Evolutionary conservation across 2,329 filamentous ascomycete species (phyloP).

Genomic region (Colletotrichum sp.): DNA sequence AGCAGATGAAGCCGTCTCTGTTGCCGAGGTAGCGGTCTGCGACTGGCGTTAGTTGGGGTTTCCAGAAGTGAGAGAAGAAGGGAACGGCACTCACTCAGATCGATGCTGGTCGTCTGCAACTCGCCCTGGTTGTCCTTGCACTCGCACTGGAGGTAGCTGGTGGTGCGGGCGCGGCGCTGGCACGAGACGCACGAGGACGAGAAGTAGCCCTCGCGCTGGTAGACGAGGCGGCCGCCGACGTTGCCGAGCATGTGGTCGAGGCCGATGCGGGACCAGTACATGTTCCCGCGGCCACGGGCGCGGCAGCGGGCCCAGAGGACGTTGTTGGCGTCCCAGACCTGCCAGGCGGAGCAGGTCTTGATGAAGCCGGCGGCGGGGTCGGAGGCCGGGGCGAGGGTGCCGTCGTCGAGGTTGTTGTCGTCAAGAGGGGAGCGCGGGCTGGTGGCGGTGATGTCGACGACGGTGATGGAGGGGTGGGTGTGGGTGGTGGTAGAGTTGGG

Average conservation of each 20-base stretch:
- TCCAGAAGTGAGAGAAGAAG: background rate
- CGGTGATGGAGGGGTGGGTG: background rate
- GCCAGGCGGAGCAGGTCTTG: background rate
- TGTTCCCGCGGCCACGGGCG: background rate
- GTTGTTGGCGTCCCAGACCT: background rate
- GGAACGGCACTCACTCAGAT: background rate
- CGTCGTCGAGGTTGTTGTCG: background rate
- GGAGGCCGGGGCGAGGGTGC: background rate
- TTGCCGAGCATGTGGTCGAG: conserved; percentile 11
- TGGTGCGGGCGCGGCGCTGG: background rate
- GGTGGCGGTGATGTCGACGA: background rate
- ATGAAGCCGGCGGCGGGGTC: background rate
- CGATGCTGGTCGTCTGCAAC: background rate
- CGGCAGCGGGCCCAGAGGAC: background rate
- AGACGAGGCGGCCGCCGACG: background rate
- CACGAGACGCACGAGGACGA: background rate
- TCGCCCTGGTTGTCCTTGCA: background rate
- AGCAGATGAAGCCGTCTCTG: background rate
- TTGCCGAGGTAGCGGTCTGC: background rate
- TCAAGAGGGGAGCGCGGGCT: background rate
- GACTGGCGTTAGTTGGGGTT: background rate
- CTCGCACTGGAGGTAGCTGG: background rate
- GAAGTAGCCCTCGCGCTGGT: background rate
- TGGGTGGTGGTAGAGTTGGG: background rate
- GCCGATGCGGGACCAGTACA: background rate